Evolutionary conservation across 1,139 yeast genomes (phyloP), one percentile per base, ranked within the genome.

Genomic region (Blastobotrys elegans): DNA sequence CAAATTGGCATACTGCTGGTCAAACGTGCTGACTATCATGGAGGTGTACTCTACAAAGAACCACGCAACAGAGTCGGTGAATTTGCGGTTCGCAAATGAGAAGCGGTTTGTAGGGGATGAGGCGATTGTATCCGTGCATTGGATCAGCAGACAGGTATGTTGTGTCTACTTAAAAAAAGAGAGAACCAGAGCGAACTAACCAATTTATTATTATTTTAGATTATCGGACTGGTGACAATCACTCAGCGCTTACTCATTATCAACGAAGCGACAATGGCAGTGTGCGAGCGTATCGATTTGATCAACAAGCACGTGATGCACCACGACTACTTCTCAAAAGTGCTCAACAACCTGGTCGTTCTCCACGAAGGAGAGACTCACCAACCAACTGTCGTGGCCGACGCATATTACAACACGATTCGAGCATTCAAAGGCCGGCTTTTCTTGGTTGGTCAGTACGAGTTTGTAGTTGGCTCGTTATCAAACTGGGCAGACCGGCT

Each of bases 401-500:
- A 67, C 48, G 63, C 65, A 0, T 70, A 62, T 53, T 50, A 59
- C 48, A 62, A 69, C 43, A 63, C 76, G 11, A 60, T 77, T 35
- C 63, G 60, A 35, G 59, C 70, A 0, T 71, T 67, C 53, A 76
- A 72, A 51, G 73, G 76, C 1, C 69, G 75, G 29, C 40, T 80
- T 0, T 76, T 79, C 55, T 48, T 78, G 2, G 56, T 80, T 46
- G 82, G 82, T 1, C 67, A 68, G 37, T 72, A 69, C 51, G 79
- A 73, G 48, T 58, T 80, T 31, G 68, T 67, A 4, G 71, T 80
- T 13, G 94, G 90, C 0, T 69, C 79, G 14, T 65, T 80, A 13
- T 70, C 80, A 4, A 81, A 77, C 55, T 87, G 96, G 96, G 88
- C 89, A 0, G 94, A 85, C 57, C 68, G 76, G 20, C 61, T 82